These are phyloP conservation scores for Rosa hybrid DNA, from an alignment of 331 rosid genomes.

Conservation along the genomic window DNA sequence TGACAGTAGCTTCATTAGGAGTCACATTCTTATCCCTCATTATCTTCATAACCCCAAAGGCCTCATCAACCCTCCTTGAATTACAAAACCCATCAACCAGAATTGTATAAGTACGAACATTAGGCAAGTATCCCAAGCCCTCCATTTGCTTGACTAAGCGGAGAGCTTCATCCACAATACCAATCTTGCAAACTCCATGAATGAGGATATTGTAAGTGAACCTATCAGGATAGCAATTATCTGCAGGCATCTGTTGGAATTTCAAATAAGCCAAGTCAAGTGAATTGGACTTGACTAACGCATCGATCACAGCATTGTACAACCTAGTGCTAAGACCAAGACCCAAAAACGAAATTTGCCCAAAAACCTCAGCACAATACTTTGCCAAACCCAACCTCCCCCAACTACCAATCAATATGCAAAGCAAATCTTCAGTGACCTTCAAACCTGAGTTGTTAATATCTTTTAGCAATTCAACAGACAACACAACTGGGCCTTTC, in stretches of 20 bases:
- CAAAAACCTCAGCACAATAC: constrained; percentile 65
- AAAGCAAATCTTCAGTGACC: constrained; percentile 59
- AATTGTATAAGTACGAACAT: constrained; percentile 76
- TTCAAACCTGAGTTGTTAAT: constrained; percentile 51
- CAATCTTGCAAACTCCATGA: constrained; percentile 77
- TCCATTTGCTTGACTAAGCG: constrained; percentile 78
- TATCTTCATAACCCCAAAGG: constrained; percentile 52
- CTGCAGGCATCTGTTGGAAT: constrained; percentile 71
- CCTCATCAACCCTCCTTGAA: constrained; percentile 70
- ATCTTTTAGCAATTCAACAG: constrained; percentile 59
- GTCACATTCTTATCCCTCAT: constrained; percentile 65
- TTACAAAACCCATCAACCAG: constrained; percentile 79
- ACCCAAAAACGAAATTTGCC: constrained; percentile 67
- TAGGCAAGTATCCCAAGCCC: constrained; percentile 57
- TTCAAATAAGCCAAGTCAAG: constrained; percentile 80
- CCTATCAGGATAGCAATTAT: constrained; percentile 72
- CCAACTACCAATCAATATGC: constrained; percentile 72
- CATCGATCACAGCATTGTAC: constrained; percentile 80
- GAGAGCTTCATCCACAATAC: constrained; percentile 87
- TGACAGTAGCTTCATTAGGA: constrained; percentile 71
- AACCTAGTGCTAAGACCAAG: constrained; percentile 63
- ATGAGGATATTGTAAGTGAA: constrained; percentile 77
- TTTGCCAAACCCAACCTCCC: constrained; percentile 81
- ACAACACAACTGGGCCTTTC: constrained; percentile 63
- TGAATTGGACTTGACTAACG: constrained; percentile 76